Evolutionary conservation across 805 yeast genomes (phyloP), one percentile per base, ranked within the genome.

Genomic region (Metahyphopichia silvanorum): DNA sequence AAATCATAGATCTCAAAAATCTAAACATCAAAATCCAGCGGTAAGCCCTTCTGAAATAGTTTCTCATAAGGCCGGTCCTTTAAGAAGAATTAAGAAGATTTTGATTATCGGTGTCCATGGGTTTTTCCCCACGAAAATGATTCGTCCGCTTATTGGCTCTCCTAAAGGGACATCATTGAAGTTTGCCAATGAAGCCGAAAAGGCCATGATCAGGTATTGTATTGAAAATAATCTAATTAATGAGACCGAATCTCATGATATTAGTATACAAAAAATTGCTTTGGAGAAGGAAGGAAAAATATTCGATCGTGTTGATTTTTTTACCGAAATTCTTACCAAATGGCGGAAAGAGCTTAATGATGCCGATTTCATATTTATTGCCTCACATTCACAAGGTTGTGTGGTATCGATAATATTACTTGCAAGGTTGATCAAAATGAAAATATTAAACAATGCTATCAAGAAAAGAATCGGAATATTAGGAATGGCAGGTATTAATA

Each of bases 161-260:
- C 98, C 98, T 4, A 93, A 94, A 14, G 98, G 98, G 0, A 91
- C 98, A 0, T 91, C 98, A 0, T 70, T 82, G 28, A 82, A 83
- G 52, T 93, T 91, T 59, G 87, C 95, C 21, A 80, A 77, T 42
- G 97, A 88, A 49, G 97, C 96, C 0, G 98, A 88, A 7, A 69
- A 68, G 36, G 80, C 89, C 0, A 74, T 93, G 1, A 65, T 76
- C 22, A 60, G 81, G 18, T 91, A 67, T 35, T 65, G 84, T 80
- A 31, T 58, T 40, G 64, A 73, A 42, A 49, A 65, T 56, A 46
- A 65, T 37, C 41, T 70, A 53, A 49, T 63, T 27, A 42, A 42
- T 27, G 61, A 55, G 21, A 29, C 38, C 44, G 54, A 68, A 42
- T 41, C 61, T 34, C 40, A 60, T 44, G 51, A 51, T 21, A 47